Base-by-base conservation (phyloP, 345 rosid genomes). In the Salix viminalis region DNA sequence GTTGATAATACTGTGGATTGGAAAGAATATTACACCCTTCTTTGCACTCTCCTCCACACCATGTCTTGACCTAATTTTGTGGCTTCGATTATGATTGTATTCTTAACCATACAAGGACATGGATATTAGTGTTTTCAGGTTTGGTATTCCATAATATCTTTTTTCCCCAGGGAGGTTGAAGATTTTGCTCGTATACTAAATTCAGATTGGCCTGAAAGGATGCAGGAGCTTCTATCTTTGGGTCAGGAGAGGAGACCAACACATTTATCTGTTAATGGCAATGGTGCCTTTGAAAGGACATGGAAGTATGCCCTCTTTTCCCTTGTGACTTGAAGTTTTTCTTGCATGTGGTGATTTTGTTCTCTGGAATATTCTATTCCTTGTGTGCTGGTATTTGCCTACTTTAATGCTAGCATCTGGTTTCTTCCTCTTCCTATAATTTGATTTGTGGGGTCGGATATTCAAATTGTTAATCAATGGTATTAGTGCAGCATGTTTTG, bases 121-220 rank as follows among this genome's bases (percentile, higher is more conserved):
- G n/a, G 36, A 16, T 34, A 34, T 18, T 28, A 34, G n/a, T 34
- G 16, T 13, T 66, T 67, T 67, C 37, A 28, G 23, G 4, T 10
- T 10, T n/a, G 50, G 32, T n/a, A 21, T 68, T 23, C 16, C 32
- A 68, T 21, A 39, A 65, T n/a, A 21, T 21, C 1, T n/a, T 65
- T 46, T 46, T 68, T 39, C 30, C 24, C 13, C 75, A 81, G 80
- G 71, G 84, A 81, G 75, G 84, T 81, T 44, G 80, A 76, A 77
- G 80, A 77, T 81, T 81, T 81, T 67, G 84, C 80, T 32, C 77
- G 84, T 46, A 81, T 73, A 77, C 67, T 81, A 41, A 81, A 73
- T 61, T 81, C 80, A 46, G 84, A 72, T 60, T 81, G 80, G 80
- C 84, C 84, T 36, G 77, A 81, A 68, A 81, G 83, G 69, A 76